Evolutionary conservation across 2,329 filamentous ascomycete species (phyloP), one percentile per base, ranked within the genome.

Genomic region (Talaromyces rugulosus): DNA sequence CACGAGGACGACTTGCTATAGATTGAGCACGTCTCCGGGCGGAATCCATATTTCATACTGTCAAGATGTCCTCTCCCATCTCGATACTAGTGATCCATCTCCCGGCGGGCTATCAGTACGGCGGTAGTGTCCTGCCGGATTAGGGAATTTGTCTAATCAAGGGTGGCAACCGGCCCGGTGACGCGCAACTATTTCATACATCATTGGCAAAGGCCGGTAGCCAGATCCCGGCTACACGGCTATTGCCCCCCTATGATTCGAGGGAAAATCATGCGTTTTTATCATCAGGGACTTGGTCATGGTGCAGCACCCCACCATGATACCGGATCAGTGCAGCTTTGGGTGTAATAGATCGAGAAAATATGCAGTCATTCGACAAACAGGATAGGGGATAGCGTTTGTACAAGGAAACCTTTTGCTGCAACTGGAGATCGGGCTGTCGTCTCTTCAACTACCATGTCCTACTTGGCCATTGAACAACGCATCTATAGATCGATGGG

Each of bases 111-210:
- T 27, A 40, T 40, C 36, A 40, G 36, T 18, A 27, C n/a, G 50
- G 16, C 27, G 12, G 27, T 7, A 31, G 28, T 53, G 9, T 53
- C 50, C 30, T 53, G 5, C 50, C 28, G 5, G 50, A 53, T 53
- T 53, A 12, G 50, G 50, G 16, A 27, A 27, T 47, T 18, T 9
- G 23, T 27, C 44, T 9, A 47, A 31, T 53, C 30, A 31, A 53
- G 14, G 50, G 50, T 53, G 50, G 50, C 50, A 53, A 53, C 50
- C 50, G 50, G 50, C 50, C 50, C 50, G 50, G 50, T 53, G 27
- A 53, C 14, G 50, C 50, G 50, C n/a, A 30, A 14, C 28, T 53
- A 30, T 30, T 30, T 53, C 50, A 53, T n/a, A 5, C 27, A 28
- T 31, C 50, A 11, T 53, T 53, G 27, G 5, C 28, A 53, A 31